These are phyloP conservation scores for Pseudonectria foliicola DNA, from an alignment of 2,329 filamentous ascomycete species.

Conservation along the genomic window DNA sequence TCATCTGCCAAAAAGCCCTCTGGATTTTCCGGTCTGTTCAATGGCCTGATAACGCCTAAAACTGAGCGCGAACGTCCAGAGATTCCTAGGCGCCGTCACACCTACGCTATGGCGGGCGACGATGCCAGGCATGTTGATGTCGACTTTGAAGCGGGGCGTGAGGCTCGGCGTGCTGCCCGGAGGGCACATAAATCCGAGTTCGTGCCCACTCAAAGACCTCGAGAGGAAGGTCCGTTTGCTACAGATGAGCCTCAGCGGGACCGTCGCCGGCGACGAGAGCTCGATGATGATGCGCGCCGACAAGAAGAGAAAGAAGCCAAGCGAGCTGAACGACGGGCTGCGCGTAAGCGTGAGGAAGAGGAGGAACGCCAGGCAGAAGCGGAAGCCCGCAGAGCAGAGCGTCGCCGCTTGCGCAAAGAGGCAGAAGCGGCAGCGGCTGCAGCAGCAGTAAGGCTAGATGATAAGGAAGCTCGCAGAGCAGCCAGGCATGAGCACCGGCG, in stretches of 20 bases:
- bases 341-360: slow-evolving; percentile 45
- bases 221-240: slow-evolving; percentile 48
- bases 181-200: slow-evolving; percentile 49
- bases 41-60: slow-evolving; percentile 46
- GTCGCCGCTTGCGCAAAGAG: slow-evolving; percentile 43
- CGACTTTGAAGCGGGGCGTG: slow-evolving; percentile 50
- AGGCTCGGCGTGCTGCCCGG: slow-evolving; percentile 57
- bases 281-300: slow-evolving; percentile 43
- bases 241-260: slow-evolving; percentile 53
- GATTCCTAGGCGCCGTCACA: slow-evolving; percentile 39
- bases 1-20: slow-evolving; percentile 41
- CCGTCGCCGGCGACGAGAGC: slow-evolving; percentile 41
- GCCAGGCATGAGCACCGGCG: slow-evolving; percentile 45
- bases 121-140: slow-evolving; percentile 41
- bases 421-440: slow-evolving; percentile 37
- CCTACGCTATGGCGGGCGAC: slow-evolving; percentile 43
- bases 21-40: slow-evolving; percentile 55
- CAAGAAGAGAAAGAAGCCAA: slow-evolving; percentile 15
- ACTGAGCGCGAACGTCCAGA: slow-evolving; percentile 27
- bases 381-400: slow-evolving; percentile 44
- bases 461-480: slow-evolving; percentile 37
- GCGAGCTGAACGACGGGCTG: slow-evolving; percentile 8
- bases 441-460: slow-evolving; percentile 34
- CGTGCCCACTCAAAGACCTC: slow-evolving; percentile 42
- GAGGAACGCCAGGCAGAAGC: slow-evolving; percentile 51